Base-by-base conservation (phyloP, 2,329 filamentous ascomycete species). In the Ophiocordyceps australis region DNA sequence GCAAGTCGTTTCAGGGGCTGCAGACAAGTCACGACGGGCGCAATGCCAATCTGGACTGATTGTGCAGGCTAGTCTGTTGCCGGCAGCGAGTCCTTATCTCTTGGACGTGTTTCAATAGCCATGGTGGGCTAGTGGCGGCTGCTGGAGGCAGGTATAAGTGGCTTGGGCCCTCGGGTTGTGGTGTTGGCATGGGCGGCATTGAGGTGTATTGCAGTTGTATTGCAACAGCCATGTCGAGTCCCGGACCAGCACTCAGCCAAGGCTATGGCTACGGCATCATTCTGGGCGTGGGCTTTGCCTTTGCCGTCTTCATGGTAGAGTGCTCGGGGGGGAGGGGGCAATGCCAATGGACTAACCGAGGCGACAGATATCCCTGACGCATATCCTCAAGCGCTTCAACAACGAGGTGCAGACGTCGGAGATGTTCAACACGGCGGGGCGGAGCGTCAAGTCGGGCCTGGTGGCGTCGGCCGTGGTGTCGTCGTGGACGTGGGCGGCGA, bases 401-500 rank as follows among this genome's bases (percentile, higher is more conserved):
- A 46, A 49, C 25, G 82, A 89, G 47, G 57, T 85, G 4, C 82
- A 92, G 47, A 93, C 85, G 0, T 85, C 78, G 0, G 83, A 93
- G 54, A 89, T 83, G 69, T 93, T 93, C 59, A 83, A 67, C 35
- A 92, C 83, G 0, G 83, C 83, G 25, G 82, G 82, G 12, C 64
- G 85, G 33, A 83, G 79, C 2, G 80, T 93, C 36, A 93, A 92
- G 45, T 83, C 80, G 7, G 85, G 83, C 22, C 61, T 93, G 10
- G 81, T 92, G 1, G 79, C 80, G 9, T 79, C 80, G 5, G 83
- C 82, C 11, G 83, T 93, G n/a, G 81, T 92, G 4, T 85, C 77
- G 11, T 83, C 76, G 5, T 93, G 85, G 83, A 92, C 83, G 0
- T 92, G 82, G 82, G 82, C 81, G 1, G 82, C 80, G 14, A 89